Evolutionary conservation across 345 rosid species (phyloP).

Genomic region (Heritiera littoralis): DNA sequence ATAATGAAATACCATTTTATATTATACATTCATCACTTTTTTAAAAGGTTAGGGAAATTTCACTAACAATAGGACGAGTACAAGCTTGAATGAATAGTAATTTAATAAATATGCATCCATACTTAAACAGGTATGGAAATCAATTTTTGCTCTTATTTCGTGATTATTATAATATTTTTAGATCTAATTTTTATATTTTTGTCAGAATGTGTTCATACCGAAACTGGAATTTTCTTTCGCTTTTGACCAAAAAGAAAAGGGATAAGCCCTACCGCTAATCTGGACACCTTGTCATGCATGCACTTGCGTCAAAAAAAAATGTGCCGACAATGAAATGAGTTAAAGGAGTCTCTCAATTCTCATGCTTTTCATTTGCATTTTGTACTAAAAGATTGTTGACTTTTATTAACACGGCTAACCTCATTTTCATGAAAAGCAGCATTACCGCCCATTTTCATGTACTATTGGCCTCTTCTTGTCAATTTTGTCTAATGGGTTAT

Average conservation of each 20-base stretch:
- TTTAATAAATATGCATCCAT: no score
- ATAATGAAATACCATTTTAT: no score
- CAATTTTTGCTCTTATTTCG: no score
- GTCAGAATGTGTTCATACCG: not conserved
- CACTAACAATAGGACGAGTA: no score
- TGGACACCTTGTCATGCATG: not conserved
- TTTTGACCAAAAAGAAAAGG: not conserved
- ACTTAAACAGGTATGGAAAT: no score
- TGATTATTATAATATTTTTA: not conserved
- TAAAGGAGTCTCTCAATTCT: not conserved
- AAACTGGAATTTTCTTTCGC: not conserved
- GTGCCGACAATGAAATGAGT: not conserved
- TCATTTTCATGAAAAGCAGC: not conserved
- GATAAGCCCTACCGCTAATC: no score
- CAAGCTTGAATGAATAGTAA: no score
- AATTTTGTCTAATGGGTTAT: not conserved
- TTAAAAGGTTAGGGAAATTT: no score
- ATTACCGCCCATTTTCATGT: not conserved
- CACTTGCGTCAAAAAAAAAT: not conserved
- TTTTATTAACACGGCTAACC: not conserved
- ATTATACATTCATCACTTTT: no score
- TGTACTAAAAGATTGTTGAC: not conserved
- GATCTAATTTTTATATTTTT: not conserved
- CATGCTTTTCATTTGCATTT: not conserved
- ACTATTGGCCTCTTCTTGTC: no score